A percentile compares a stretch with the other conserved stretches of the same genome.
These are phyloP conservation scores for Candida tetrigidarum DNA, from an alignment of 1,139 yeast genomes.

Conservation along the genomic window DNA sequence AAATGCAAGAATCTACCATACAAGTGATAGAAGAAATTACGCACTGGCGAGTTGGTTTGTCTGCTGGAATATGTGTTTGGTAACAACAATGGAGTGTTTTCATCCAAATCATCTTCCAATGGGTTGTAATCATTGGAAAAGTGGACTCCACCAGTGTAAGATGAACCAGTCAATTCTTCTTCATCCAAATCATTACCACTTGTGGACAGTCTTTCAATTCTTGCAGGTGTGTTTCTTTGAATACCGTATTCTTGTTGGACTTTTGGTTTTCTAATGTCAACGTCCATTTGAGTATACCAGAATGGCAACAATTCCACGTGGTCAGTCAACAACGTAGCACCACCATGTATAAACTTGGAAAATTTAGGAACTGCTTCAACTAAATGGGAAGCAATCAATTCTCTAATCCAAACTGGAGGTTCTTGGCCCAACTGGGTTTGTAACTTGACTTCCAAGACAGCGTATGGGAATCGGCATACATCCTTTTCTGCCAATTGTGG, in stretches of 20 bases:
- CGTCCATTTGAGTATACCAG: slow-evolving; percentile 99
- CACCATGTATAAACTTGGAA: slow-evolving; percentile 96
- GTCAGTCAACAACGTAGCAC: slow-evolving; percentile 85
- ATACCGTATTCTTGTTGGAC: slow-evolving; percentile 67
- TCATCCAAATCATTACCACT: slow-evolving; percentile 52
- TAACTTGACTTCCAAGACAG: slow-evolving; percentile 93
- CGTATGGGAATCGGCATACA: slow-evolving; percentile 93
- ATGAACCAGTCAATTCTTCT: slow-evolving; percentile 45
- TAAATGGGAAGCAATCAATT: slow-evolving; percentile 84
- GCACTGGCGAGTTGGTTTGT: slow-evolving; percentile 33
- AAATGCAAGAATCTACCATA: slow-evolving; percentile 45
- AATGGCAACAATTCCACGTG: slow-evolving; percentile 85
- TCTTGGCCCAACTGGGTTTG: slow-evolving; percentile 99
- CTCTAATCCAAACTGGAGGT: slow-evolving; percentile 97
- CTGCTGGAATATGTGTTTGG: slow-evolving; percentile 39
- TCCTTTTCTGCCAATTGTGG: slow-evolving; percentile 82
- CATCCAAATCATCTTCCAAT: slow-evolving; percentile 53
- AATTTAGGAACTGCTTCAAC: slow-evolving; percentile 99
- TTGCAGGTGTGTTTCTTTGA: slow-evolving; percentile 25
- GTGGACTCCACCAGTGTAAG: slow-evolving; percentile 44
- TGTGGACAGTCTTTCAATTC: slow-evolving; percentile 40
- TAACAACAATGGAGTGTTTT: slow-evolving; percentile 42
- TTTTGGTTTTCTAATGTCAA: slow-evolving; percentile 91
- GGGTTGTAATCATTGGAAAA: slow-evolving; percentile 53
- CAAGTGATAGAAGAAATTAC: slow-evolving; percentile 33